phyloP scores from a whole-genome alignment of 352 stramenopile genomes.

The Phytopythium aichiense region DNA sequence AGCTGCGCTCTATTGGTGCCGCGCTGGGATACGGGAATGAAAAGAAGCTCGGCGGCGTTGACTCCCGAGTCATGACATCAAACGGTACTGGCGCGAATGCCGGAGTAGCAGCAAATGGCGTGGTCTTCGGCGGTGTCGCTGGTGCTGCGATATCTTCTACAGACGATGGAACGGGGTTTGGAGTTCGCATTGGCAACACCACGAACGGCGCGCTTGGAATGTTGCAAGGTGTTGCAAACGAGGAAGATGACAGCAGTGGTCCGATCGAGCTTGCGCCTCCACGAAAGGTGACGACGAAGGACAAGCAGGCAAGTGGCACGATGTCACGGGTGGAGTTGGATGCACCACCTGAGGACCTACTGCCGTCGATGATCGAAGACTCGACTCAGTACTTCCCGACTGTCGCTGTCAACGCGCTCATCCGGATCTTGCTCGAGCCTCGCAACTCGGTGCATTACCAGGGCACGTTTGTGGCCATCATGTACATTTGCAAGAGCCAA shows the following conservation, averaged over 20 bases:
- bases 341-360: slow-evolving; percentile 62
- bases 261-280: slow-evolving; percentile 48
- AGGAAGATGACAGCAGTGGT: slow-evolving; percentile 42
- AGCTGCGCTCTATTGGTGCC: slow-evolving; percentile 40
- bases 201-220: slow-evolving; percentile 19
- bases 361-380: slow-evolving; percentile 81
- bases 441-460: slow-evolving; percentile 96
- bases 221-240: slow-evolving; percentile 32
- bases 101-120: slow-evolving; percentile 9
- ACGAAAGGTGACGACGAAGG: slow-evolving; percentile 56
- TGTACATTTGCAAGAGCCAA: slow-evolving; percentile 98
- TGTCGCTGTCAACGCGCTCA: slow-evolving; percentile 95
- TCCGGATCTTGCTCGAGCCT: slow-evolving; percentile 96
- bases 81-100: slow-evolving; percentile 18
- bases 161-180: slow-evolving; percentile 9
- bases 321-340: slow-evolving; percentile 60
- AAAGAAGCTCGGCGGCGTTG: slow-evolving; percentile 1
- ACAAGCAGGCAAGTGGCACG: slow-evolving; percentile 70
- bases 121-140: slow-evolving; percentile 14
- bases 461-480: slow-evolving; percentile 97
- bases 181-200: slow-evolving; percentile 35
- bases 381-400: slow-evolving; percentile 96
- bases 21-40: not conserved
- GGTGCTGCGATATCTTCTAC: not conserved
- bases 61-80: slow-evolving; percentile 9